Evolutionary conservation across 2,329 filamentous ascomycete species (phyloP).

Genomic region (Ophiostoma sp.): DNA sequence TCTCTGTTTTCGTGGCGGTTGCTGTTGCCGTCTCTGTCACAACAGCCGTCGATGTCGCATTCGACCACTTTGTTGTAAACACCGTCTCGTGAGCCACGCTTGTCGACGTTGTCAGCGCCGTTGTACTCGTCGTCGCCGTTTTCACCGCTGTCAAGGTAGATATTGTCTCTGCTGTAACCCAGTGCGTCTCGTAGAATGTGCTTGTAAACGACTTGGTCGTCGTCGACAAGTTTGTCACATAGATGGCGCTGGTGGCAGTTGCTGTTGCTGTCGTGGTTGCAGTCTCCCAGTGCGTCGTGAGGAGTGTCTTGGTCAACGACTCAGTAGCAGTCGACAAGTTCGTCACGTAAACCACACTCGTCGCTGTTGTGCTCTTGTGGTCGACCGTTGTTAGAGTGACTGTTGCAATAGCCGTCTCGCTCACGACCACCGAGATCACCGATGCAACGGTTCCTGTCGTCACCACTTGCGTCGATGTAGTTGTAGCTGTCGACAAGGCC

Average conservation of each 20-base stretch:
- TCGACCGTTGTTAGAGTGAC: not conserved
- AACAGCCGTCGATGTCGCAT: not conserved
- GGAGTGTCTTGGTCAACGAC: not conserved
- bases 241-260: conserved; percentile 3
- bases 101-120: not conserved
- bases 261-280: conserved; percentile 7
- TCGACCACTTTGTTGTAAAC: not conserved
- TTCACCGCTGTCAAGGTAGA: not conserved
- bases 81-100: not conserved
- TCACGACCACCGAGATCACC: conserved; percentile 12
- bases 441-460: conserved; percentile 14
- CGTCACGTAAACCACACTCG: conserved; percentile 5
- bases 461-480: conserved; percentile 1
- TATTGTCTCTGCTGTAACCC: not conserved
- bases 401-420: conserved; percentile 20
- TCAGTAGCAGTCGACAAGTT: not conserved
- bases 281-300: conserved; percentile 5
- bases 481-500: not conserved
- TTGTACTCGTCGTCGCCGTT: not conserved
- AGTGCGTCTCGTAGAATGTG: conserved; percentile 5
- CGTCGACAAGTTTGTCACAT: conserved; percentile 5
- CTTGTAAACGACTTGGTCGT: not conserved
- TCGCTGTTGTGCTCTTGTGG: conserved; percentile 7
- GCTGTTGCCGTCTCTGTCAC: not conserved
- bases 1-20: not conserved